phyloP scores from a whole-genome alignment of 208 protist species.

The Trypanosoma cruzi region DNA sequence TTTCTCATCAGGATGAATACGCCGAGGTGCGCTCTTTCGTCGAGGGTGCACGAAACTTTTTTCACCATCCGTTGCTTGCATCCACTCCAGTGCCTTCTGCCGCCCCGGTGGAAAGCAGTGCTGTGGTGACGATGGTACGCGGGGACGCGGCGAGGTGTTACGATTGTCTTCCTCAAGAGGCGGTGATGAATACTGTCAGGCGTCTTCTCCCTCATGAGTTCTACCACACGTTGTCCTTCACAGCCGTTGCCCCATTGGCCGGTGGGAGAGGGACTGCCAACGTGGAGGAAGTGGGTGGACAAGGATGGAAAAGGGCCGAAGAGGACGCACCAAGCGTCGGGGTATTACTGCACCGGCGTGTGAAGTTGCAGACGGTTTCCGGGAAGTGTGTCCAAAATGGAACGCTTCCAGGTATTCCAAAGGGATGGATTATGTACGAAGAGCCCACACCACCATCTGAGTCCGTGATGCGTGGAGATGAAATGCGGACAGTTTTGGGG shows the following conservation, averaged over 20 bases:
- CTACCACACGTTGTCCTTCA: conserved; percentile 49
- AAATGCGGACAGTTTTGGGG: conserved; percentile 35
- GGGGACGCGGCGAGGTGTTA: conserved; percentile 73
- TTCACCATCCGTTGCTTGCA: neutral
- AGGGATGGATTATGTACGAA: conserved; percentile 47
- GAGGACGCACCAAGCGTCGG: neutral
- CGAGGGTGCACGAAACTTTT: conserved; percentile 25
- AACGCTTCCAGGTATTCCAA: conserved; percentile 39
- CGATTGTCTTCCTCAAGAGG: conserved; percentile 61
- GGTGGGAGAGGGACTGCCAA: neutral
- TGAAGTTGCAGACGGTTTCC: conserved; percentile 30
- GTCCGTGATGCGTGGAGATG: conserved; percentile 36
- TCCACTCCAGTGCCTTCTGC: conserved; percentile 14
- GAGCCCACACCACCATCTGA: neutral
- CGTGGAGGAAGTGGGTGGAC: neutral
- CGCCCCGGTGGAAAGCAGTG: neutral
- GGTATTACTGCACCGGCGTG: conserved; percentile 22
- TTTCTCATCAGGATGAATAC: conserved; percentile 64
- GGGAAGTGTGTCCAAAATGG: conserved; percentile 21
- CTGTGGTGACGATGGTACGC: conserved; percentile 36
- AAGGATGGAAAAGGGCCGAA: neutral
- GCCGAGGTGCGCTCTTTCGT: conserved; percentile 65
- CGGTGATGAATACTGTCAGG: conserved; percentile 39
- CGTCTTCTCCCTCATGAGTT: conserved; percentile 43
- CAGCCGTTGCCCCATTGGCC: conserved; percentile 18